A percentile compares a stretch with the other conserved stretches of the same genome.
phyloP scores from a whole-genome alignment of 768 basidiomycete species.

The Mycena sanguinolenta region DNA sequence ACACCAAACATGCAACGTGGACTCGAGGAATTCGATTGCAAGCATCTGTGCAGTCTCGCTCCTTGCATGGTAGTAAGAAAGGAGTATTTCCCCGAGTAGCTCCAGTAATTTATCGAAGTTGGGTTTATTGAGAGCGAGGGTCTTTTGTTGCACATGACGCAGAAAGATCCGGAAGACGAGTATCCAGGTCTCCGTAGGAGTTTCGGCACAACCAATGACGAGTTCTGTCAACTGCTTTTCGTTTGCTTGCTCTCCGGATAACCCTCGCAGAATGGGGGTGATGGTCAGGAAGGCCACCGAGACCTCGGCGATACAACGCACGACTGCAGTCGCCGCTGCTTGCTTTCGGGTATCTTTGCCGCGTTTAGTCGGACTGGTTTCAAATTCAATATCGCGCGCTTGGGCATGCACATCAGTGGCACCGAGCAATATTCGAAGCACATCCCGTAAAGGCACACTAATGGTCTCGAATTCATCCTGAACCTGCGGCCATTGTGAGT shows the following conservation, averaged over 20 bases:
- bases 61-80: conserved; percentile 65
- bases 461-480: conserved; percentile 59
- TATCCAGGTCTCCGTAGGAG: conserved; percentile 65
- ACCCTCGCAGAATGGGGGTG: conserved; percentile 73
- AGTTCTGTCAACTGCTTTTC: conserved; percentile 73
- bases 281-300: conserved; percentile 74
- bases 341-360: conserved; percentile 45
- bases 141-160: conserved; percentile 64
- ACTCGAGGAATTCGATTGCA: conserved; percentile 71
- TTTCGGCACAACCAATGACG: conserved; percentile 56
- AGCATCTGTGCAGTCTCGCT: conserved; percentile 68
- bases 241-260: conserved; percentile 68
- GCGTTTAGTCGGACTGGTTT: conserved; percentile 56
- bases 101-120: conserved; percentile 68
- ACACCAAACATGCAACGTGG: conserved; percentile 74
- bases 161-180: conserved; percentile 70
- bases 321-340: conserved; percentile 43
- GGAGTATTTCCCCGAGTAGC: conserved; percentile 65
- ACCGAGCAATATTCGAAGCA: conserved; percentile 57
- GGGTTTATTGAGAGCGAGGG: conserved; percentile 64
- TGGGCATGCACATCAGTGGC: conserved; percentile 35
- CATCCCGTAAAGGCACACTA: conserved; percentile 49
- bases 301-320: conserved; percentile 57
- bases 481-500: conserved; percentile 55
- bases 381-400: conserved; percentile 62